Evolutionary conservation across 768 basidiomycete species (phyloP), one percentile per base, ranked within the genome.

Genomic region (Leccinellum rugosiceps): DNA sequence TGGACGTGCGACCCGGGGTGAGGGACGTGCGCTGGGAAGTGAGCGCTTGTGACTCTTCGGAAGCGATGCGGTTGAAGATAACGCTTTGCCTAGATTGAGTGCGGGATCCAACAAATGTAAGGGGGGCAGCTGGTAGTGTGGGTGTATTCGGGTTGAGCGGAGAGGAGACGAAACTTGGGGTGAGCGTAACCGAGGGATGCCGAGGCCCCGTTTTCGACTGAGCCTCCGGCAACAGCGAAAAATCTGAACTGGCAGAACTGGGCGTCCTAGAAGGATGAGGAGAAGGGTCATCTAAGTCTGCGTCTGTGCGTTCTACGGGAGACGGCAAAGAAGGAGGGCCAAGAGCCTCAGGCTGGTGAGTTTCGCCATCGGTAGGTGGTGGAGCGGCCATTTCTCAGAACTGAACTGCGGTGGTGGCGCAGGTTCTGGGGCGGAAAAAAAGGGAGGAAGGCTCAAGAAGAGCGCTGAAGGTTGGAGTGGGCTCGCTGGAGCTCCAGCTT

Each of bases 121-220:
- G 32, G 26, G 32, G 68, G 2, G 55, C 47, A 21, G 65, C 26
- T 11, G 54, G 23, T 28, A 49, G 72, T 25, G 15, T 25, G 55
- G 50, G 63, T 26, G 67, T 26, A 58, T 76, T 75, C 19, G 83
- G 81, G 54, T 83, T 83, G 48, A 83, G 73, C 1, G 83, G 83
- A 6, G 83, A 83, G 26, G 82, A 78, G 43, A 78, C 72, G 63
- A 81, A 82, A 52, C 60, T 71, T 11, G 50, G 53, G 51, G 38
- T 58, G 47, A 41, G 61, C n/a, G 53, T 62, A 48, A 26, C 73
- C 51, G 75, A 68, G 44, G 64, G 70, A 45, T 43, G 41, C 19
- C 41, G 69, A 64, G 17, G 64, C 52, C 50, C 57, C 54, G 23
- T 19, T 43, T 19, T 43, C 9, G 57, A 21, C 17, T 61, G 56